A percentile compares a stretch with the other conserved stretches of the same genome.
These are phyloP conservation scores for Schizochytrium sp. DNA, from an alignment of 108 stramenopile species.

Conservation along the genomic window DNA sequence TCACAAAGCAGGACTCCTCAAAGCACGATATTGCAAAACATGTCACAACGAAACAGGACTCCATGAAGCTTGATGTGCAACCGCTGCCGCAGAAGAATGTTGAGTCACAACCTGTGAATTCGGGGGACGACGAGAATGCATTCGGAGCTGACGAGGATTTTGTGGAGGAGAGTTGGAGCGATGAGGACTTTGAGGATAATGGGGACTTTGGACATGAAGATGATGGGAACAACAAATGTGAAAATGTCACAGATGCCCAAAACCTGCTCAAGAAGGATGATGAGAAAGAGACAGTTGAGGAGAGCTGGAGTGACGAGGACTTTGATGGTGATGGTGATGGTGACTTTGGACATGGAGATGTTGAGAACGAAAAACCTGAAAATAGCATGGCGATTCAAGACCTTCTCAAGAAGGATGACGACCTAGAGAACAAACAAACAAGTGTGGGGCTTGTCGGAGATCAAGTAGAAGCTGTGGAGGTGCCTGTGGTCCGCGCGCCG, in stretches of 20 bases:
- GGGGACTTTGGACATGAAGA: background rate
- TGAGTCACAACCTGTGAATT: too few species aligned
- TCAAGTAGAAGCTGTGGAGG: too few species aligned
- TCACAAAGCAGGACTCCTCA: too few species aligned
- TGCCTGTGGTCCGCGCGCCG: too few species aligned
- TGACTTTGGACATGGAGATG: background rate
- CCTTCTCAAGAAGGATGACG: background rate
- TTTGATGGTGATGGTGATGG: background rate
- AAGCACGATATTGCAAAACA: too few species aligned
- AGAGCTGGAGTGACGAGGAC: slow-evolving; percentile 5
- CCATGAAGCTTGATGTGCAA: too few species aligned
- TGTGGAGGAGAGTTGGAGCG: background rate
- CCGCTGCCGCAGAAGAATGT: too few species aligned
- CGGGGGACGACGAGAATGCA: too few species aligned
- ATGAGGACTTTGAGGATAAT: background rate
- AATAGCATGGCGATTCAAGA: background rate
- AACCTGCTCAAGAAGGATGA: background rate
- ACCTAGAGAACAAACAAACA: too few species aligned
- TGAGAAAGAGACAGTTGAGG: background rate
- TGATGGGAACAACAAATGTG: background rate
- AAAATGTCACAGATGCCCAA: background rate
- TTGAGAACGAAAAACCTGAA: background rate
- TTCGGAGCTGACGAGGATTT: background rate
- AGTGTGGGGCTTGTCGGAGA: too few species aligned
- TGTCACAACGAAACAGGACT: too few species aligned